These are phyloP conservation scores for Takashimella tepidaria DNA, from an alignment of 1,284 basidiomycete species.

Conservation along the genomic window DNA sequence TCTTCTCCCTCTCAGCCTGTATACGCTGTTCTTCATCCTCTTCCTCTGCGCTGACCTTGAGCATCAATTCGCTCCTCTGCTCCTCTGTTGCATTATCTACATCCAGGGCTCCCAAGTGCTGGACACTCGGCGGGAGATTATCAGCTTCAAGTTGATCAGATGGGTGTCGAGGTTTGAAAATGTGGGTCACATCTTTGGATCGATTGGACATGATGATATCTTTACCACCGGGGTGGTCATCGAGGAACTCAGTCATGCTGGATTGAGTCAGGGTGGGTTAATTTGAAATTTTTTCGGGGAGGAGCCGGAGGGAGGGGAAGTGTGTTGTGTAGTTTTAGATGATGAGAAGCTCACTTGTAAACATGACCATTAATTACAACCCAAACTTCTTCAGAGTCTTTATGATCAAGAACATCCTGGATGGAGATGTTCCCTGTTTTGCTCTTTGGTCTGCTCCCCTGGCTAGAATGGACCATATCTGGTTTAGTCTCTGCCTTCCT, in stretches of 20 bases:
- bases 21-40: constrained; percentile 37
- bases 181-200: constrained; percentile 39
- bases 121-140: constrained; percentile 35
- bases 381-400: constrained; percentile 35
- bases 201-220: constrained; percentile 39
- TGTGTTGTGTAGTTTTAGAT: too few relatives aligned
- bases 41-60: constrained; percentile 33
- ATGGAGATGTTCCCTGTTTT: constrained; percentile 5
- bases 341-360: constrained; percentile 36
- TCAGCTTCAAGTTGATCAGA: constrained; percentile 37
- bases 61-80: constrained; percentile 30
- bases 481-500: background rate
- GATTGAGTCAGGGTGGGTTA: too few relatives aligned
- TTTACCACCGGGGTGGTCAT: constrained; percentile 43
- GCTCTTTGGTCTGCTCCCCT: constrained; percentile 7
- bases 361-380: constrained; percentile 44
- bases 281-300: background rate
- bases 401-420: constrained; percentile 29
- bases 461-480: constrained; percentile 1
- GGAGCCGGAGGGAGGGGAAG: background rate
- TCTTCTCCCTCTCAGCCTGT: constrained; percentile 24
- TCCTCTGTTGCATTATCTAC: constrained; percentile 21
- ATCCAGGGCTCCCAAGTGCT: constrained; percentile 29
- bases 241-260: constrained; percentile 41
- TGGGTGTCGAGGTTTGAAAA: constrained; percentile 44